Evolutionary conservation across 208 protist species (phyloP).

Genomic region (Trypanosoma vivax): DNA sequence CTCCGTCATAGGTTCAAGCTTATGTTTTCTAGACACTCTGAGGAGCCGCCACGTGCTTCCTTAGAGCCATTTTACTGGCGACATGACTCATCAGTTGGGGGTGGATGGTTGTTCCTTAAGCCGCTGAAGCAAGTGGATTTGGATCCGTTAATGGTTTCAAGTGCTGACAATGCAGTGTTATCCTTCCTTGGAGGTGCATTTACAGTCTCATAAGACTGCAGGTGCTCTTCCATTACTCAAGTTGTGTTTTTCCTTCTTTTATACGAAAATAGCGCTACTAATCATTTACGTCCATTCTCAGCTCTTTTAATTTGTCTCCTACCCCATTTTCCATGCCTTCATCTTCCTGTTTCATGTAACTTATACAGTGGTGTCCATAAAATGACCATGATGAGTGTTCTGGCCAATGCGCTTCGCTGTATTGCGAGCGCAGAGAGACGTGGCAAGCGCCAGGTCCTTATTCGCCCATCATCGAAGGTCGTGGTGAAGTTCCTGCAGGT

Average conservation of each 20-base stretch:
- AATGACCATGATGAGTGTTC: slow-evolving; percentile 99
- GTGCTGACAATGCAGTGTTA: slow-evolving; percentile 22
- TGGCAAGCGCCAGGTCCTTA: slow-evolving; percentile 99
- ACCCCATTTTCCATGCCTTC: not conserved
- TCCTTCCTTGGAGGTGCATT: slow-evolving; percentile 26
- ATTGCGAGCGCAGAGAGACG: slow-evolving; percentile 99
- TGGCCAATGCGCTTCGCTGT: slow-evolving; percentile 98
- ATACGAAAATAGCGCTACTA: slow-evolving; percentile 18
- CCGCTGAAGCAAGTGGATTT: not conserved
- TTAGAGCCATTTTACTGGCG: not conserved
- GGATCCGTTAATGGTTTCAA: slow-evolving; percentile 6
- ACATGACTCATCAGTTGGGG: not conserved
- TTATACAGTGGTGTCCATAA: slow-evolving; percentile 20
- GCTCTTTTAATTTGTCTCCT: slow-evolving; percentile 22
- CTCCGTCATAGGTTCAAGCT: not conserved
- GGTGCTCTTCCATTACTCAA: not conserved
- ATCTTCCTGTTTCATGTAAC: not conserved
- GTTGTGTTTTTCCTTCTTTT: slow-evolving; percentile 17
- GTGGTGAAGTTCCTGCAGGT: slow-evolving; percentile 99
- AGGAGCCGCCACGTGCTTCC: not conserved
- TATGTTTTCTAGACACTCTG: not conserved
- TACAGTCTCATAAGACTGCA: not conserved
- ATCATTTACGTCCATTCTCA: too few relatives aligned
- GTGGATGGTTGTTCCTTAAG: slow-evolving; percentile 3
- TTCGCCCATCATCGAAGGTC: slow-evolving; percentile 99